Evolutionary conservation across 2,329 filamentous ascomycete genomes (phyloP), one percentile per base, ranked within the genome.

Genomic region (Fusarium caatingaense): DNA sequence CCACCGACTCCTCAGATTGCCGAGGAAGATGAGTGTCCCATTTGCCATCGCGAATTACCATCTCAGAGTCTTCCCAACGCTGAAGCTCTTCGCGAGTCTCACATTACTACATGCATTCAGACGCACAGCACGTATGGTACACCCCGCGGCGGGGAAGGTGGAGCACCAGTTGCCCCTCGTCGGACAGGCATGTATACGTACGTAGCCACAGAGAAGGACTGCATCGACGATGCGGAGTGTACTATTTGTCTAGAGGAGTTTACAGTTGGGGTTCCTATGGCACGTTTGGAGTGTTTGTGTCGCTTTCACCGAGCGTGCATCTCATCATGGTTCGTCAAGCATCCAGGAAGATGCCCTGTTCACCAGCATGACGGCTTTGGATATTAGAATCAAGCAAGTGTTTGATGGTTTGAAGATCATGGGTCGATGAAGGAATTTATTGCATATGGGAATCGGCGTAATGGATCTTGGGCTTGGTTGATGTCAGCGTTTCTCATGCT

Each of bases 21-120:
- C 8, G 92, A 94, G 76, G 92, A 94, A 75, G 92, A 94, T 76
- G 91, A 93, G 73, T 95, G 92, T 66, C 92, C 92, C 1, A 87
- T 94, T 46, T 95, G 92, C 73, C 91, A 92, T 74, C 80, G 83
- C 40, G 91, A 93, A 78, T 83, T 94, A 6, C 91, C 92, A 1
- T 85, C 88, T 3, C 82, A 83, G 20, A 78, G 77, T 7, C 81
- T 90, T 4, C 77, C 84, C 3, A 84, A 89, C 65, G 87, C 81
- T 59, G 87, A 90, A 72, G 69, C 78, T 5, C 80, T 86, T 15
- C 84, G 89, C 32, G 87, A 89, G 72, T 78, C 82, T 30, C 89
- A 91, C 71, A 89, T 91, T 61, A 83, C 81, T 30, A 76, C 78
- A 10, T 91, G 89, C 74, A 88, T 91, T 64, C 80, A 79, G 34